phyloP scores from a whole-genome alignment of 495 filamentous ascomycete species.

The Aspergillus leporis region DNA sequence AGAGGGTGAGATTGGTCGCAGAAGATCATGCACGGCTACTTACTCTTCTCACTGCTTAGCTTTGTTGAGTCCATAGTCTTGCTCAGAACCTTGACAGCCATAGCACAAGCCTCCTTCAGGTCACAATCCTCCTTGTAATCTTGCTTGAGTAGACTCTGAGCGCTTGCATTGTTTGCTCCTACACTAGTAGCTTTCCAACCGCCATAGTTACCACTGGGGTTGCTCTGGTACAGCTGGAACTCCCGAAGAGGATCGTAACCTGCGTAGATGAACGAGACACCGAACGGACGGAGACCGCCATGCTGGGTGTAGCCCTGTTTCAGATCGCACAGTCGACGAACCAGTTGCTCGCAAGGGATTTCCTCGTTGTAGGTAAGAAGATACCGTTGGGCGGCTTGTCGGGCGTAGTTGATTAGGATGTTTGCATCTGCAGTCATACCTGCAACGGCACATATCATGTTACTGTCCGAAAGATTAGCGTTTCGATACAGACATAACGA shows the following conservation, averaged over 20 bases:
- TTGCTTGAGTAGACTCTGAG: constrained; percentile 96
- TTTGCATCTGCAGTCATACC: constrained; percentile 99
- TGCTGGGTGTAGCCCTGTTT: constrained; percentile 99
- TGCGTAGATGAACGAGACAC: constrained; percentile 99
- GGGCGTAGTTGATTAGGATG: constrained; percentile 99
- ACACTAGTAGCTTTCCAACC: constrained; percentile 99
- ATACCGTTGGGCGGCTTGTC: constrained; percentile 92
- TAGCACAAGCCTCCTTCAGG: constrained; percentile 92
- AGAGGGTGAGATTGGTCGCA: not conserved
- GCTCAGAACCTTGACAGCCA: constrained; percentile 98
- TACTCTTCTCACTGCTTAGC: constrained; percentile 98
- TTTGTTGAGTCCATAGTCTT: constrained; percentile 99
- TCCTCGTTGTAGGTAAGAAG: constrained; percentile 99
- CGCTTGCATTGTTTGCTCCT: constrained; percentile 96
- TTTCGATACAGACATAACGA: not conserved
- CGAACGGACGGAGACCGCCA: constrained; percentile 95
- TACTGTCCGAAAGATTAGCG: constrained; percentile 56
- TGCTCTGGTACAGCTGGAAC: constrained; percentile 99
- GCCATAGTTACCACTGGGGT: constrained; percentile 98
- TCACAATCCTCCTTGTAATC: constrained; percentile 98
- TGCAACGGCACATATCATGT: constrained; percentile 99
- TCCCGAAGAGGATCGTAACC: constrained; percentile 93
- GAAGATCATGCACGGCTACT: constrained; percentile 26
- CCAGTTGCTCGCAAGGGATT: constrained; percentile 98
- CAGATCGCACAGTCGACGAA: constrained; percentile 92